Conservation (phyloP, 495 filamentous ascomycete species). For the Penicillium waksmanii region DNA sequence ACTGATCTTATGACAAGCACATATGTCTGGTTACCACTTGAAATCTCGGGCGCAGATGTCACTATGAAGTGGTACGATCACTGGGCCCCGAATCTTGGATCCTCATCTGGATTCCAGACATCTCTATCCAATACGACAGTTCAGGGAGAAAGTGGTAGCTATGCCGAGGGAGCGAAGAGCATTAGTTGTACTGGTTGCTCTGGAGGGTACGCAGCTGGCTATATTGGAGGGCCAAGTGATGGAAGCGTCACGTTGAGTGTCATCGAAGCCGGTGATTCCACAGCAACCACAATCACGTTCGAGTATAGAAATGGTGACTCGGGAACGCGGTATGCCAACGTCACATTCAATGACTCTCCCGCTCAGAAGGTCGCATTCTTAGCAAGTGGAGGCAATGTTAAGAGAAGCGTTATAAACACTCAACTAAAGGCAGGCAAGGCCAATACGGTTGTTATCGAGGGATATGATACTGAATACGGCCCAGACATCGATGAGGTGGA, state of each 20-base stretch:
- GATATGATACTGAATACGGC: conserved; percentile 8
- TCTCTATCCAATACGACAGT: conserved; percentile 3
- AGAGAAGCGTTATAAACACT: neutral
- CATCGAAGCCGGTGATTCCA: neutral
- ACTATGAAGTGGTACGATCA: conserved; percentile 6
- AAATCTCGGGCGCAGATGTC: conserved; percentile 56
- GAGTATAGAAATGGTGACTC: conserved; percentile 4
- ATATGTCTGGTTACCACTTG: conserved; percentile 69
- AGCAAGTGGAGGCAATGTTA: neutral
- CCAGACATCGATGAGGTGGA: conserved; percentile 1
- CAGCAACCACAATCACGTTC: neutral
- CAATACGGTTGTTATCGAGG: conserved; percentile 2
- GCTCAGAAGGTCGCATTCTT: conserved; percentile 2
- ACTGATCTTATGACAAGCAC: conserved; percentile 61
- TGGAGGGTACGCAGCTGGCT: neutral
- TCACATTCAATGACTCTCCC: conserved; percentile 3
- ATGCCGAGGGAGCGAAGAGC: neutral
- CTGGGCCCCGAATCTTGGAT: neutral
- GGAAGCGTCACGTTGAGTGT: neutral
- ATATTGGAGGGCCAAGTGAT: neutral
- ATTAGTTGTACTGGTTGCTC: conserved; percentile 1
- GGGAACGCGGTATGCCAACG: neutral
- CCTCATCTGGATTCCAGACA: conserved; percentile 13
- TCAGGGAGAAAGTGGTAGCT: neutral
- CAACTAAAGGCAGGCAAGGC: neutral